These are phyloP conservation scores for Ceratobasidium sp. DNA, from an alignment of 1,284 basidiomycete genomes.

Conservation along the genomic window DNA sequence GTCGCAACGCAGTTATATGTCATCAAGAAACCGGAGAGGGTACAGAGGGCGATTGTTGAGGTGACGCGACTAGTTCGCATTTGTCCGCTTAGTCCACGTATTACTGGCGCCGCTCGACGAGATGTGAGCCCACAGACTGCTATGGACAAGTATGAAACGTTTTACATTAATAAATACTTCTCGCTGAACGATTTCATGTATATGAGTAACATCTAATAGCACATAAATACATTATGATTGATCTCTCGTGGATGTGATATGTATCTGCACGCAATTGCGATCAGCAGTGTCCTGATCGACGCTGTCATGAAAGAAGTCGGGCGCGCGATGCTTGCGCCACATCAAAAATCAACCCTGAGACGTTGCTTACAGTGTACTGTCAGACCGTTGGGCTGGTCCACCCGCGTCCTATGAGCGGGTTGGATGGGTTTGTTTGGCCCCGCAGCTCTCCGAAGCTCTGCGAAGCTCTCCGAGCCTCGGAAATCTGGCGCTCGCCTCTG, in stretches of 20 bases:
- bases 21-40: background rate
- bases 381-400: too few relatives aligned
- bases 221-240: too few relatives aligned
- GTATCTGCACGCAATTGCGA: too few relatives aligned
- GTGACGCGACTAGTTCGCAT: background rate
- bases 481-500: background rate
- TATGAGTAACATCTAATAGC: background rate
- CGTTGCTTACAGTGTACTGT: too few relatives aligned
- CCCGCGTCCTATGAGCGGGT: too few relatives aligned
- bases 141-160: background rate
- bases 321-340: too few relatives aligned
- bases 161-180: constrained; percentile 13
- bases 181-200: background rate
- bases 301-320: too few relatives aligned
- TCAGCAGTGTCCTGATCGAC: too few relatives aligned
- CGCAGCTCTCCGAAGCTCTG: background rate
- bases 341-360: too few relatives aligned
- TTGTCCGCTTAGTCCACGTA: background rate
- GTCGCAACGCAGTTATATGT: background rate
- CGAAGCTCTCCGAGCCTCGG: background rate
- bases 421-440: background rate
- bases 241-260: too few relatives aligned
- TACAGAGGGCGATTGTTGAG: background rate
- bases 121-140: background rate
- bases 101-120: background rate